phyloP scores from a whole-genome alignment of 129 eudicot species.

The Dittrichia graveolens region DNA sequence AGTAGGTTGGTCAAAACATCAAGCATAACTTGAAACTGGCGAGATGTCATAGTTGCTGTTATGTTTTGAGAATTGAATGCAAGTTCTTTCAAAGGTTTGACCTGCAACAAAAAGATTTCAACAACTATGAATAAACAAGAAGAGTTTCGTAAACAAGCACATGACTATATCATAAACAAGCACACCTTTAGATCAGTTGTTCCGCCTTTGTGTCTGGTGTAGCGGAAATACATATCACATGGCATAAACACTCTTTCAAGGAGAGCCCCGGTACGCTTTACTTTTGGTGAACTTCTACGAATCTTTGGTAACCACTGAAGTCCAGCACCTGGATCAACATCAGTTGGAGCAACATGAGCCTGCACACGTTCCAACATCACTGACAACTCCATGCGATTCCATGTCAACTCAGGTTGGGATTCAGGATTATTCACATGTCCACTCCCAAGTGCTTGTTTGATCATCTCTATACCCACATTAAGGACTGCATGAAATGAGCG shows the following conservation, averaged over 20 bases:
- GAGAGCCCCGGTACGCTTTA: constrained; percentile 97
- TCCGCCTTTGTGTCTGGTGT: constrained; percentile 97
- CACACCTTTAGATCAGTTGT: constrained; percentile 79
- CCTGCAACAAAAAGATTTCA: constrained; percentile 56
- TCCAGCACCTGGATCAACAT: constrained; percentile 99
- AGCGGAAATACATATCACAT: constrained; percentile 95
- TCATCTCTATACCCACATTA: constrained; percentile 81
- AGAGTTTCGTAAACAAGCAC: background rate
- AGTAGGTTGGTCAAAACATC: constrained; percentile 97
- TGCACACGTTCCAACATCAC: constrained; percentile 98
- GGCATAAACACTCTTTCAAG: constrained; percentile 99
- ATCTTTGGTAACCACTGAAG: constrained; percentile 97
- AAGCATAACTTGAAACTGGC: constrained; percentile 97
- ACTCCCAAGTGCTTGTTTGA: constrained; percentile 80
- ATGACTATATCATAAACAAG: constrained; percentile 12
- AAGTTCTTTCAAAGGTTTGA: constrained; percentile 96
- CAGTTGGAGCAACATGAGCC: constrained; percentile 99
- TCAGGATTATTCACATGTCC: constrained; percentile 62
- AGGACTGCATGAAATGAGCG: constrained; percentile 94
- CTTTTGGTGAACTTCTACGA: constrained; percentile 88
- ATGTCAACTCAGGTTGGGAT: constrained; percentile 83
- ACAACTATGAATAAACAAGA: constrained; percentile 2
- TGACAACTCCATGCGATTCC: constrained; percentile 93
- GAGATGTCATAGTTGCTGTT: constrained; percentile 97
- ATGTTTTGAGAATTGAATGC: constrained; percentile 88